A percentile compares a stretch with the other conserved stretches of the same genome.
Evolutionary conservation across 2,329 filamentous ascomycete species (phyloP).

Genomic region (Didymellaceae sp.): DNA sequence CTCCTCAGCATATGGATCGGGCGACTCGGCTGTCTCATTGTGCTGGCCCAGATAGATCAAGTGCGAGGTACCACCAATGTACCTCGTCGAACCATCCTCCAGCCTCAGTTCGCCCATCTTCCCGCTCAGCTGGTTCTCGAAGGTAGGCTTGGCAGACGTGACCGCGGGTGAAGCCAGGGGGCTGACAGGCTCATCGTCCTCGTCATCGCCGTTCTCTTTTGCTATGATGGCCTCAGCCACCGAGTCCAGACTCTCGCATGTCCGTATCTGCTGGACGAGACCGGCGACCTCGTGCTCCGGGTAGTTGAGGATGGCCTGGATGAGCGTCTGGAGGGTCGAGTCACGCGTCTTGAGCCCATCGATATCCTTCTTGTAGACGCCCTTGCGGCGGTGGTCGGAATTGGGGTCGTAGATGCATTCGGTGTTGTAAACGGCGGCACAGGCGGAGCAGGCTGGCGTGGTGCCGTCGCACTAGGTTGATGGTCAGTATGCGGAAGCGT

Average conservation of each 20-base stretch:
- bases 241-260: conserved; percentile 76
- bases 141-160: conserved; percentile 46
- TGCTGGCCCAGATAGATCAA: conserved; percentile 72
- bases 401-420: conserved; percentile 95
- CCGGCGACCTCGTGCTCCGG: conserved; percentile 83
- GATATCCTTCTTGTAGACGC: conserved; percentile 93
- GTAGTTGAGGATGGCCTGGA: conserved; percentile 91
- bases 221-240: conserved; percentile 66
- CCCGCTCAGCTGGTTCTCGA: conserved; percentile 83
- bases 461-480: conserved; percentile 78
- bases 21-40: conserved; percentile 40
- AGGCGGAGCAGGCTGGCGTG: conserved; percentile 91
- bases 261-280: conserved; percentile 85
- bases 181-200: conserved; percentile 50
- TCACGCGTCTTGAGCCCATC: conserved; percentile 86
- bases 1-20: conserved; percentile 49
- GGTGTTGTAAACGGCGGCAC: conserved; percentile 88
- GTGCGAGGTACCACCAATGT: conserved; percentile 93
- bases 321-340: conserved; percentile 87
- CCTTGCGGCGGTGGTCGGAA: conserved; percentile 93
- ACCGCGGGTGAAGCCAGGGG: conserved; percentile 44
- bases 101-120: conserved; percentile 92
- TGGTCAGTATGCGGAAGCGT: conserved; percentile 15
- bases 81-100: conserved; percentile 85
- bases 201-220: conserved; percentile 55